These are phyloP conservation scores for Populus alba DNA, from an alignment of 345 rosid species.

Conservation along the genomic window DNA sequence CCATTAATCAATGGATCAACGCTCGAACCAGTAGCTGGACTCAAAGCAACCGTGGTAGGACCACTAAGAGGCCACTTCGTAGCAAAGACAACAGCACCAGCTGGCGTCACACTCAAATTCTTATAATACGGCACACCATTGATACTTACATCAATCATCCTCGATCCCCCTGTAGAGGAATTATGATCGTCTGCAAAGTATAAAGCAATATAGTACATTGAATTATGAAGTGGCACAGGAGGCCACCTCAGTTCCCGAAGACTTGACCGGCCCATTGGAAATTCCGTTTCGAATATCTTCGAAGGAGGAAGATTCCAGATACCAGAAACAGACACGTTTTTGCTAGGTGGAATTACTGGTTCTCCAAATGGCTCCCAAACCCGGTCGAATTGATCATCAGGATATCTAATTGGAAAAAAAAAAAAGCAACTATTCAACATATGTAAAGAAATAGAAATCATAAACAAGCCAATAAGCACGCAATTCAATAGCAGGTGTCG, in stretches of 20 bases:
- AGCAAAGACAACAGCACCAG: constrained; percentile 58
- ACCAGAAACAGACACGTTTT: constrained; percentile 55
- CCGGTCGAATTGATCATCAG: constrained; percentile 77
- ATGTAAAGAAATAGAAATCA: not conserved
- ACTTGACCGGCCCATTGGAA: constrained; percentile 37
- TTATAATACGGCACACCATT: constrained; percentile 57
- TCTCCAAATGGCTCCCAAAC: constrained; percentile 66
- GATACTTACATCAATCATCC: constrained; percentile 52
- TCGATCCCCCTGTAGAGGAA: constrained; percentile 31
- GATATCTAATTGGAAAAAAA: constrained; percentile 43
- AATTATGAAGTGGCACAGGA: constrained; percentile 34
- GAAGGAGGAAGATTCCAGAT: constrained; percentile 90
- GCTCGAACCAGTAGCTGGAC: constrained; percentile 50
- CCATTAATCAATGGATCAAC: constrained; percentile 67
- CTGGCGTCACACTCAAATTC: constrained; percentile 55
- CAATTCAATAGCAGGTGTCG: not conserved
- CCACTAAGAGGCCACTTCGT: constrained; percentile 73
- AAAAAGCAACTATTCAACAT: constrained; percentile 1
- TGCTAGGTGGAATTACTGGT: constrained; percentile 39
- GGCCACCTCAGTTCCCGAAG: constrained; percentile 75
- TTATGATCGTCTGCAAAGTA: constrained; percentile 67
- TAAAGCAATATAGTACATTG: constrained; percentile 64
- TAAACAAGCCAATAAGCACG: not conserved
- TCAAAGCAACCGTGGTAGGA: constrained; percentile 50
- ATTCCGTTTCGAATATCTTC: constrained; percentile 65